Evolutionary conservation across 495 filamentous ascomycete species (phyloP).

Genomic region (Penicillium samsonianum): DNA sequence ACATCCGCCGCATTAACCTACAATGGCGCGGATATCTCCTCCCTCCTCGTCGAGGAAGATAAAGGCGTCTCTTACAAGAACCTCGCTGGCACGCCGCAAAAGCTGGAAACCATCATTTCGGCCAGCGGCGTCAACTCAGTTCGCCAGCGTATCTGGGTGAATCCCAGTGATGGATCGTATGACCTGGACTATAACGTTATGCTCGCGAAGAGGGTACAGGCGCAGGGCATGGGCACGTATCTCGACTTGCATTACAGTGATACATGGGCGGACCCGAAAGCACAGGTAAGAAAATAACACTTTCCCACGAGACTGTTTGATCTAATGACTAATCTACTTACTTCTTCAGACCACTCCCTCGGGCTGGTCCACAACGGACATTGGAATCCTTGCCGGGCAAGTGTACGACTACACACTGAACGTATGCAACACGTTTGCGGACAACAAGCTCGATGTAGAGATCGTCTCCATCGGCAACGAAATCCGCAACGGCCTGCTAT

Average conservation of each 20-base stretch:
- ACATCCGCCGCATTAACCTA: constrained; percentile 54
- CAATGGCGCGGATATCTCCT: constrained; percentile 75
- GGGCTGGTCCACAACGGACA: constrained; percentile 59
- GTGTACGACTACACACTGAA: constrained; percentile 67
- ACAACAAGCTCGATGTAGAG: constrained; percentile 52
- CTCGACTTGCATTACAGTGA: constrained; percentile 72
- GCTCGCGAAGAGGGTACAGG: constrained; percentile 63
- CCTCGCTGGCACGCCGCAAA: constrained; percentile 48
- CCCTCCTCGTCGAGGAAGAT: constrained; percentile 63
- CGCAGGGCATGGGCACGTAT: constrained; percentile 64
- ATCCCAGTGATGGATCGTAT: constrained; percentile 64
- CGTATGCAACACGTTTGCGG: constrained; percentile 60
- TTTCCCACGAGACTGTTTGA: background rate
- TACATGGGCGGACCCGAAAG: constrained; percentile 58
- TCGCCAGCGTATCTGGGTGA: constrained; percentile 73
- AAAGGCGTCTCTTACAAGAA: constrained; percentile 62
- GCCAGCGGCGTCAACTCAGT: constrained; percentile 68
- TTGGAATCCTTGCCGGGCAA: constrained; percentile 58
- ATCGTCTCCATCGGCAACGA: constrained; percentile 73
- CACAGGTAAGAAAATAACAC: constrained; percentile 34
- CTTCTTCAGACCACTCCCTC: constrained; percentile 50
- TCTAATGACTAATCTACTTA: background rate
- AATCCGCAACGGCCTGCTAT: constrained; percentile 63
- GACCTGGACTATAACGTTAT: constrained; percentile 68
- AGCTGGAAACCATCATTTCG: constrained; percentile 64